A percentile compares a stretch with the other conserved stretches of the same genome.
Evolutionary conservation across 1,284 basidiomycete species (phyloP).

Genomic region (Cryptococcus sp.): DNA sequence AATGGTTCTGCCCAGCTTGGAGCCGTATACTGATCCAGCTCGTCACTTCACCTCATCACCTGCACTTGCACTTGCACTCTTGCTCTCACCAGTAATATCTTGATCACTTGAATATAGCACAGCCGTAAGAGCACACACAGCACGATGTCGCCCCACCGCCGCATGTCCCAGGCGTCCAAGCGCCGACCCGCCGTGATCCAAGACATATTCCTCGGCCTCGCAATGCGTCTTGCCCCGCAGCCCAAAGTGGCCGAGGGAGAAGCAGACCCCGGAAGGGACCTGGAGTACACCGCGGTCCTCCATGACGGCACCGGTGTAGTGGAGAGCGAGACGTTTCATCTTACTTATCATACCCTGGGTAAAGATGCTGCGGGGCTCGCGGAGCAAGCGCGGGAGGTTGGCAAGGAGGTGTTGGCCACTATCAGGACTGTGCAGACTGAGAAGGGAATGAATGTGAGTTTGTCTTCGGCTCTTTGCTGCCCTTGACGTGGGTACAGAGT

Average conservation of each 20-base stretch:
- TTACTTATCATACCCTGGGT: constrained; percentile 13
- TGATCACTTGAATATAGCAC: neutral
- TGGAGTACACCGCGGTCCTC: constrained; percentile 35
- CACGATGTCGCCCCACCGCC: constrained; percentile 31
- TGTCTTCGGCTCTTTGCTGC: neutral
- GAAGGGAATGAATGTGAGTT: constrained; percentile 37
- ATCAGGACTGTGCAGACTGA: constrained; percentile 29
- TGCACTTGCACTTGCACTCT: too few relatives aligned
- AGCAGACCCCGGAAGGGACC: constrained; percentile 20
- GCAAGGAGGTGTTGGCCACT: constrained; percentile 26
- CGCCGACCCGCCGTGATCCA: constrained; percentile 30
- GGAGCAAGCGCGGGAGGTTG: constrained; percentile 33
- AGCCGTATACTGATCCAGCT: too few relatives aligned
- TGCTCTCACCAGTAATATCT: neutral
- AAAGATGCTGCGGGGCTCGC: constrained; percentile 22
- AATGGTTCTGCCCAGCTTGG: too few relatives aligned
- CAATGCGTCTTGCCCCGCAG: constrained; percentile 19
- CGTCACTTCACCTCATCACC: too few relatives aligned
- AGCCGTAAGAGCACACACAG: neutral
- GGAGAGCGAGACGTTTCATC: constrained; percentile 33
- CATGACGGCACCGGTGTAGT: constrained; percentile 43
- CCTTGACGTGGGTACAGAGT: too few relatives aligned
- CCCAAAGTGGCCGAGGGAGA: neutral
- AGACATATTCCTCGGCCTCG: constrained; percentile 44
- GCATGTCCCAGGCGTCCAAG: constrained; percentile 27